Percentiles rank a stretch among this genome's conserved stretches.
Conservation (phyloP, 371 early-diverging fungal genomes). For the Lichtheimia hyalospora region DNA sequence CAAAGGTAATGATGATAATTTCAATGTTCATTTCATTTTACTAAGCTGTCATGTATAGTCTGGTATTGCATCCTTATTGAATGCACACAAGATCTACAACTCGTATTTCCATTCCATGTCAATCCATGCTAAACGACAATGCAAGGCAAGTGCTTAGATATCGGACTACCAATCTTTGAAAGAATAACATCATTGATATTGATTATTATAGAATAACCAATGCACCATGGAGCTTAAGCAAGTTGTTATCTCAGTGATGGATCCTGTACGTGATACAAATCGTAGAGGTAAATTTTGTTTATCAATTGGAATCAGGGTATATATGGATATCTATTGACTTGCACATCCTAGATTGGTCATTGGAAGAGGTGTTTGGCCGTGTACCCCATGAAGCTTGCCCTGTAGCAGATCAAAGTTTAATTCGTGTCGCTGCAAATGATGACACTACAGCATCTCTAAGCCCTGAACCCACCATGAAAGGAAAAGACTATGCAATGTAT, state of each 20-base stretch:
- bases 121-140: slow-evolving; percentile 61
- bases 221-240: slow-evolving; percentile 52
- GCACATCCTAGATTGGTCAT: slow-evolving; percentile 64
- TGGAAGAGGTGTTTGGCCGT: slow-evolving; percentile 66
- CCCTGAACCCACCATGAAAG: slow-evolving; percentile 12
- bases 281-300: slow-evolving; percentile 56
- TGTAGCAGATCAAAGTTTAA: slow-evolving; percentile 56
- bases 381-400: slow-evolving; percentile 62
- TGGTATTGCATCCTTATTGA: slow-evolving; percentile 83
- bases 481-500: slow-evolving; percentile 34
- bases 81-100: slow-evolving; percentile 88
- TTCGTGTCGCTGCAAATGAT: slow-evolving; percentile 45
- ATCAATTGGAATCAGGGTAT: background rate
- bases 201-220: slow-evolving; percentile 30
- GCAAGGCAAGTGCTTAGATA: slow-evolving; percentile 46
- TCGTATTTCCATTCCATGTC: slow-evolving; percentile 90
- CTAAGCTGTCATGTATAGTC: slow-evolving; percentile 48
- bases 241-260: slow-evolving; percentile 71
- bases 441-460: slow-evolving; percentile 6
- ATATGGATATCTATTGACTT: background rate
- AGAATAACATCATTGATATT: background rate
- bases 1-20: slow-evolving; percentile 54
- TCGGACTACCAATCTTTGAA: background rate
- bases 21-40: slow-evolving; percentile 1
- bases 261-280: slow-evolving; percentile 65